These are phyloP conservation scores for Meira nashicola DNA, from an alignment of 1,284 basidiomycete genomes.

Conservation along the genomic window DNA sequence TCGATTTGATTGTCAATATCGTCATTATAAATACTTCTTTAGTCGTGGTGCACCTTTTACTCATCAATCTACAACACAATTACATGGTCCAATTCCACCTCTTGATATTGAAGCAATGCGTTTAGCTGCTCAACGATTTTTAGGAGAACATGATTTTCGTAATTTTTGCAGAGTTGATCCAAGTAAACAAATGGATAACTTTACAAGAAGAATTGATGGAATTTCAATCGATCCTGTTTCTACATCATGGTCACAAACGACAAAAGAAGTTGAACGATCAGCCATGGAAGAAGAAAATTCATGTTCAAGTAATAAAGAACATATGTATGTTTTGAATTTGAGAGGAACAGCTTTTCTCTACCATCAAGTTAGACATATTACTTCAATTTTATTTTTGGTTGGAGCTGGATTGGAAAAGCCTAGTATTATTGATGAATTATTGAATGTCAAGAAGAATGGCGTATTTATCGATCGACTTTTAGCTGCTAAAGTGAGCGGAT, in stretches of 20 bases:
- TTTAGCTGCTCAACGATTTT: slow-evolving; percentile 65
- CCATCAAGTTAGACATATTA: slow-evolving; percentile 95
- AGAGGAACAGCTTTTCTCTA: slow-evolving; percentile 87
- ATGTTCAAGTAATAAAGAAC: slow-evolving; percentile 23
- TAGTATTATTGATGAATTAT: slow-evolving; percentile 66
- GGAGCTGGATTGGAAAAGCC: slow-evolving; percentile 76
- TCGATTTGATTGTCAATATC: slow-evolving; percentile 75
- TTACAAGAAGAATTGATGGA: slow-evolving; percentile 63
- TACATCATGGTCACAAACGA: slow-evolving; percentile 19
- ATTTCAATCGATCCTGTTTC: slow-evolving; percentile 60
- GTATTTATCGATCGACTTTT: slow-evolving; percentile 15
- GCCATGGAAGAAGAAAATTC: not conserved
- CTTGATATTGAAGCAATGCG: slow-evolving; percentile 63
- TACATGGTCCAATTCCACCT: slow-evolving; percentile 7
- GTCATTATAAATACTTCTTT: slow-evolving; percentile 97
- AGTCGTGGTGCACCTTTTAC: slow-evolving; percentile 29
- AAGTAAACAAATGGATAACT: slow-evolving; percentile 82
- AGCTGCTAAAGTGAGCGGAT: not conserved
- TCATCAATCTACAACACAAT: slow-evolving; percentile 19
- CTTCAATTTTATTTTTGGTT: slow-evolving; percentile 84
- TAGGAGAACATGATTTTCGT: slow-evolving; percentile 92
- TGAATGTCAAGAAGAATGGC: slow-evolving; percentile 61
- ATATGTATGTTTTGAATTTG: slow-evolving; percentile 72
- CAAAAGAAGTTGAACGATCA: not conserved
- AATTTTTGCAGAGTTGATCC: slow-evolving; percentile 95